Evolutionary conservation across 2,329 filamentous ascomycete species (phyloP), one percentile per base, ranked within the genome.

Genomic region (Fusarium sulawesiense): DNA sequence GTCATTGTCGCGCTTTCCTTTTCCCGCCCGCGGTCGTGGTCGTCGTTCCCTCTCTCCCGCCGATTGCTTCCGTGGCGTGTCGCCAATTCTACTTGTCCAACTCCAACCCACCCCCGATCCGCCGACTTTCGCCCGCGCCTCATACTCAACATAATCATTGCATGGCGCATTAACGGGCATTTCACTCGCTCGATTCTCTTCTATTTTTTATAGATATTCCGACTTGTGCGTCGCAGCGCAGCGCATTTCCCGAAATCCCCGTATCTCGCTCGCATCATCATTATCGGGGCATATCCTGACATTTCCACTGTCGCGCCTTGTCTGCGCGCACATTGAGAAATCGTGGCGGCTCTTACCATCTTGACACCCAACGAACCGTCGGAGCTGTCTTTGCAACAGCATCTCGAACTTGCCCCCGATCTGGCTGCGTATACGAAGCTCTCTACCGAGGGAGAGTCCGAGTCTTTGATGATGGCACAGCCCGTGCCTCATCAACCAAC

Each of bases 401-500:
- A 89, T 72, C 83, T 88, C 71, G 86, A 88, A 70, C 81, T 88
- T 68, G 81, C 84, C 59, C 85, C 85, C 51, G 83, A 85, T 69
- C 80, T 88, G 73, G 79, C 84, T 73, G 82, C 82, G 68, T 87
- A 85, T 77, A 81, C 80, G 68, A 81, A 80, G 75, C 82, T 84
- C 79, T 81, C 80, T 74, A 71, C 73, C 75, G 86, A 88, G 81
- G 83, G 81, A 81, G 86, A 86, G 78, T 79, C 83, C 81, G 86
- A 88, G 82, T 85, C 86, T 80, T 84, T 85, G 88, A 90, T 89
- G 85, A 91, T 91, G 89, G 89, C 89, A 88, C 88, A 90, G 84
- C 82, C 84, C 76, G 88, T 90, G 88, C 88, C 88, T 88, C 88
- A 89, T 87, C 87, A 86, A 83, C 83, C 85, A 80, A 86, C 86